Percentiles rank a stretch among this genome's conserved stretches.
Evolutionary conservation across 768 basidiomycete genomes (phyloP).

Genomic region (Trametes villosa): DNA sequence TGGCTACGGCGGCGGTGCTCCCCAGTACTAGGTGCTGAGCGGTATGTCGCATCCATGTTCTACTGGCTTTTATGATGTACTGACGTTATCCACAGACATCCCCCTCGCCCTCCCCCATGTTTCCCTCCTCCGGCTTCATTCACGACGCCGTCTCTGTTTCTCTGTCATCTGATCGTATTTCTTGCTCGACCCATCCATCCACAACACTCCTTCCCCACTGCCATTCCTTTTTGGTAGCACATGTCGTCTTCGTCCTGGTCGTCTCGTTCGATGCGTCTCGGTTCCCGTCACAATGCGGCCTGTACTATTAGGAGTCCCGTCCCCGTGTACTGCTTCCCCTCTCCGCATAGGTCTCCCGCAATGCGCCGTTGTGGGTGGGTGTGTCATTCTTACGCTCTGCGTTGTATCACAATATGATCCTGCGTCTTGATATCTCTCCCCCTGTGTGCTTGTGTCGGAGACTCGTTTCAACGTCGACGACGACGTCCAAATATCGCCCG

Average conservation of each 20-base stretch:
- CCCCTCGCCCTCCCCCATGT: background rate
- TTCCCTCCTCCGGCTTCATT: constrained; percentile 6
- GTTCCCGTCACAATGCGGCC: constrained; percentile 45
- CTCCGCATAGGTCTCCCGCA: constrained; percentile 25
- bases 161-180: constrained; percentile 16
- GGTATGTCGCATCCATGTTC: background rate
- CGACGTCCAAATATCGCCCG: too few species aligned
- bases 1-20: constrained; percentile 33
- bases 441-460: background rate
- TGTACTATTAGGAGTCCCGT: constrained; percentile 48
- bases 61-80: background rate
- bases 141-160: constrained; percentile 14
- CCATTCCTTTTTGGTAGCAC: constrained; percentile 45
- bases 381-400: constrained; percentile 30
- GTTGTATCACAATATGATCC: constrained; percentile 31
- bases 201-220: constrained; percentile 38
- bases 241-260: constrained; percentile 46
- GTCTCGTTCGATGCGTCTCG: constrained; percentile 41
- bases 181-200: constrained; percentile 41
- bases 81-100: background rate
- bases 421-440: constrained; percentile 3
- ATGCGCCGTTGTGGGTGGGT: constrained; percentile 35
- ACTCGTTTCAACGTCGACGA: background rate
- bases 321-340: constrained; percentile 29
- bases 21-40: constrained; percentile 26